Percentiles rank a stretch among this genome's conserved stretches.
These are phyloP conservation scores for Teunomyces atbi DNA, from an alignment of 805 yeast genomes.

Conservation along the genomic window DNA sequence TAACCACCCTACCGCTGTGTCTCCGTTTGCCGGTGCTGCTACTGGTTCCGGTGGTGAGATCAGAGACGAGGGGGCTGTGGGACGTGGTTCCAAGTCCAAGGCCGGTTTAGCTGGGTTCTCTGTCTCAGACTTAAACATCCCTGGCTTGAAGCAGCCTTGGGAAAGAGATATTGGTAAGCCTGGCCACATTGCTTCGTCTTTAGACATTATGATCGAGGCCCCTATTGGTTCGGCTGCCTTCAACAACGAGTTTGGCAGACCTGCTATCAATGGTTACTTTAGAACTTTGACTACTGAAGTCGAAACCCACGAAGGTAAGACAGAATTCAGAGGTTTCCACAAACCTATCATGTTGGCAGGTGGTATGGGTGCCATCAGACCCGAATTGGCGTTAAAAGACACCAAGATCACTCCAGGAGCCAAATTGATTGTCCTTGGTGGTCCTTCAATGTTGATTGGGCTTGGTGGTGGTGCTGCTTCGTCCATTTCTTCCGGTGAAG, in stretches of 20 bases:
- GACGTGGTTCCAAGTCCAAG: conserved; percentile 95
- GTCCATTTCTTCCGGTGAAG: conserved; percentile 93
- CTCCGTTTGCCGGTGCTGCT: conserved; percentile 99
- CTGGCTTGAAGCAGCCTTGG: conserved; percentile 90
- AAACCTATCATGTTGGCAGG: conserved; percentile 99
- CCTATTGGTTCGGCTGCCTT: conserved; percentile 98
- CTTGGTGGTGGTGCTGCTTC: conserved; percentile 99
- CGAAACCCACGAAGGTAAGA: conserved; percentile 54
- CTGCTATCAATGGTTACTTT: conserved; percentile 94
- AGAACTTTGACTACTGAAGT: conserved; percentile 88
- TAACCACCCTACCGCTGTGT: conserved; percentile 98
- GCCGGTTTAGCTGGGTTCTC: conserved; percentile 95
- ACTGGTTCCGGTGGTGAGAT: conserved; percentile 99
- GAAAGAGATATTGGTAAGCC: conserved; percentile 90
- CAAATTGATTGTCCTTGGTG: conserved; percentile 89
- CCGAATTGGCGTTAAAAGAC: conserved; percentile 85
- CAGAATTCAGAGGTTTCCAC: conserved; percentile 91
- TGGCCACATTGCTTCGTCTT: conserved; percentile 83
- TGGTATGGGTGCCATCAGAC: conserved; percentile 96
- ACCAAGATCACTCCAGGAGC: conserved; percentile 89
- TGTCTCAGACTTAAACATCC: conserved; percentile 87
- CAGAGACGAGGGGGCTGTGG: conserved; percentile 99
- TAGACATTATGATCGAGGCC: conserved; percentile 95
- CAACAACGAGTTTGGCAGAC: conserved; percentile 98
- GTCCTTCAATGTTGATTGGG: conserved; percentile 97